phyloP scores from a whole-genome alignment of 1,139 yeast species.

The Maudiozyma humilis region DNA sequence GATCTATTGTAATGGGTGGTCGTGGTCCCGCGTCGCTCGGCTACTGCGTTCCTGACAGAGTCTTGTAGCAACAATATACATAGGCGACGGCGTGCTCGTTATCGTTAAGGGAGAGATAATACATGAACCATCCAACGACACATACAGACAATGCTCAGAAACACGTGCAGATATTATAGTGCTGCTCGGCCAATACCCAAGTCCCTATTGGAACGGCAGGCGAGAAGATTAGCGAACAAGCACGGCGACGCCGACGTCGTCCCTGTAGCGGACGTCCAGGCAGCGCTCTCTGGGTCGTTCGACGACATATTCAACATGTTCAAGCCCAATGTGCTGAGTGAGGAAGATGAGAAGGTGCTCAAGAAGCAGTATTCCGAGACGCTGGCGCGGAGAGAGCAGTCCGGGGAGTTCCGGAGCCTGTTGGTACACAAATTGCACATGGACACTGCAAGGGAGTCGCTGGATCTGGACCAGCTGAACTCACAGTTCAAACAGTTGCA shows the following conservation, averaged over 20 bases:
- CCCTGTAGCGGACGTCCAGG: slow-evolving; percentile 9
- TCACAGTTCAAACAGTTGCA: slow-evolving; percentile 12
- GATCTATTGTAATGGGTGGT: no score
- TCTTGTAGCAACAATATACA: no score
- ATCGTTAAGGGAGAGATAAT: background rate
- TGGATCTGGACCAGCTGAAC: slow-evolving; percentile 9
- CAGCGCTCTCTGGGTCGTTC: slow-evolving; percentile 14
- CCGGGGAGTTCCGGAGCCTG: slow-evolving; percentile 14
- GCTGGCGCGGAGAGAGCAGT: slow-evolving; percentile 9
- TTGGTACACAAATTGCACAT: slow-evolving; percentile 12
- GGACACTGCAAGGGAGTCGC: background rate
- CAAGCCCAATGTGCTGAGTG: slow-evolving; percentile 18
- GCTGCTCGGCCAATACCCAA: slow-evolving; percentile 2
- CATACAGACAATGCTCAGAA: background rate
- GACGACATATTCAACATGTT: slow-evolving; percentile 21
- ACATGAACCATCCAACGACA: background rate
- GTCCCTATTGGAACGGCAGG: slow-evolving; percentile 8
- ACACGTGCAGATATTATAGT: background rate
- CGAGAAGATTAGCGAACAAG: slow-evolving; percentile 4
- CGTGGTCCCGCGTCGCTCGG: no score
- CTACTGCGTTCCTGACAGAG: no score
- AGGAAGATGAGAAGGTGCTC: slow-evolving; percentile 21
- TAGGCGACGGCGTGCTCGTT: no score
- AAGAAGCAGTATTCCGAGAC: slow-evolving; percentile 7
- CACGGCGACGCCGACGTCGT: slow-evolving; percentile 5